Evolutionary conservation across 1,284 basidiomycete genomes (phyloP).

Genomic region (Bondarzewia mesenterica): DNA sequence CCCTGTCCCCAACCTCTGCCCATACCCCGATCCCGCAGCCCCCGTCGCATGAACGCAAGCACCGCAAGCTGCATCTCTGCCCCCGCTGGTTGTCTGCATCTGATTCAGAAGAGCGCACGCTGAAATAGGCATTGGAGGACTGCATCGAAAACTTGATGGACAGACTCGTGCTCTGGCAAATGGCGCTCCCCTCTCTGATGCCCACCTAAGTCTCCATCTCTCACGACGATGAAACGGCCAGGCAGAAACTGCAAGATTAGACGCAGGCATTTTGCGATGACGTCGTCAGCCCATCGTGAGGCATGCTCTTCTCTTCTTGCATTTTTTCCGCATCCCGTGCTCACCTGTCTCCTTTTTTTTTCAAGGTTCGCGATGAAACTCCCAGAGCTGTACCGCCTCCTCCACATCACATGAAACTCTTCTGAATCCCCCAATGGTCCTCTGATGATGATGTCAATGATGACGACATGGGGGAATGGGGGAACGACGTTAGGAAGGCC

Average conservation of each 20-base stretch:
- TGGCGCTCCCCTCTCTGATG: constrained; percentile 24
- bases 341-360: not conserved
- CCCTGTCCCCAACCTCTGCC: constrained; percentile 21
- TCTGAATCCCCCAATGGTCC: constrained; percentile 27
- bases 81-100: constrained; percentile 14
- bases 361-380: constrained; percentile 54
- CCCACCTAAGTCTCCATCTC: too few relatives aligned
- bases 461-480: constrained; percentile 18
- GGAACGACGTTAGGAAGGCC: not conserved
- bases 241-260: constrained; percentile 43
- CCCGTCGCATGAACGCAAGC: constrained; percentile 6
- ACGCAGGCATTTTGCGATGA: constrained; percentile 62
- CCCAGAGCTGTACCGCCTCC: constrained; percentile 46
- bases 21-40: constrained; percentile 3
- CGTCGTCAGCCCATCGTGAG: constrained; percentile 53
- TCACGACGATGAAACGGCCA: constrained; percentile 22
- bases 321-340: not conserved
- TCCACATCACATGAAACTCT: constrained; percentile 59
- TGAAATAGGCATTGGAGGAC: constrained; percentile 30
- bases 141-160: constrained; percentile 68
- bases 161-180: constrained; percentile 68
- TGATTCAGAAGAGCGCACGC: constrained; percentile 7
- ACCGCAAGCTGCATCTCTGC: constrained; percentile 10
- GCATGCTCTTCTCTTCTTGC: constrained; percentile 18
- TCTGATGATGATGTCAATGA: constrained; percentile 28